Evolutionary conservation across 768 basidiomycete species (phyloP), one percentile per base, ranked within the genome.

Genomic region (Sarcomyxa edulis): DNA sequence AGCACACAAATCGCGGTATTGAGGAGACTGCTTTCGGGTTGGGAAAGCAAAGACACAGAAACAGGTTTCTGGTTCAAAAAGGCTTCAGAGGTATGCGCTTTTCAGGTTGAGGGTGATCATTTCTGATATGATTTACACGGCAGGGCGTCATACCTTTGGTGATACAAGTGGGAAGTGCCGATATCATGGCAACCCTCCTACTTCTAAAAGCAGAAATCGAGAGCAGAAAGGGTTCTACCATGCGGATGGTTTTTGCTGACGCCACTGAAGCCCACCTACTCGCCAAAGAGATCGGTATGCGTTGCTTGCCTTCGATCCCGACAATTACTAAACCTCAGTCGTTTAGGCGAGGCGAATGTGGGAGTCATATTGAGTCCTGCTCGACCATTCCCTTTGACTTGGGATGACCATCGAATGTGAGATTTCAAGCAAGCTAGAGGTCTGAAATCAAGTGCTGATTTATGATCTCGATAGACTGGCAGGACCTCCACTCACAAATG

Each of bases 391-490:
- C 88, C 92, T 5, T 52, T 57, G 25, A 56, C 62, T 6, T 96
- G 92, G 92, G 83, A 91, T 49, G 62, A 72, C 47, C 70, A 64
- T 24, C 66, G 84, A 50, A 74, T 81, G 81, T 84, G 43, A 47
- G 77, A 56, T 11, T 8, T 31, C n/a, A n/a, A n/a, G n/a, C n/a
- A n/a, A n/a, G n/a, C n/a, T n/a, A n/a, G n/a, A n/a, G n/a, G n/a
- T n/a, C n/a, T n/a, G 16, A 27, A 14, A 14, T 35, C 15, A 18
- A 10, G 19, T n/a, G 30, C 16, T 16, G 12, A 32, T 24, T 18
- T 1, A 19, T 9, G 21, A 16, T 26, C 20, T 15, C 14, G 19
- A 32, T 52, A 78, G 84, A 54, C 55, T 82, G 48, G 78, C 85
- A 20, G 88, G 89, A 1, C 82, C 82, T 16, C 90, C 90, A 4